Evolutionary conservation across 495 filamentous ascomycete species (phyloP), one percentile per base, ranked within the genome.

Genomic region (Aspergillus ellipticus): DNA sequence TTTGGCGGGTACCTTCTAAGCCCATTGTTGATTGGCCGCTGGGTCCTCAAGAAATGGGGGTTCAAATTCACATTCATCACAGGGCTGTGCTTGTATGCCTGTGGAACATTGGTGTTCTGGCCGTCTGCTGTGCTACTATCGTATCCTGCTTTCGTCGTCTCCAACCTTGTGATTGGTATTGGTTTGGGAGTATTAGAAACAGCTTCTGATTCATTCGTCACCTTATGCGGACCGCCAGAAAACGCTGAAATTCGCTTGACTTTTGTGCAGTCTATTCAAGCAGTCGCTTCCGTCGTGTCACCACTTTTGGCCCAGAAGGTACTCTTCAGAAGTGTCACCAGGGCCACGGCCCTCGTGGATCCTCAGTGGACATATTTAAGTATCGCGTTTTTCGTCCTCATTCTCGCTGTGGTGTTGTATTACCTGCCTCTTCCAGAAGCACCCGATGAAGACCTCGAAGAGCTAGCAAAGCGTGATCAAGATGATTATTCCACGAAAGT

Each of bases 281-380:
- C 84, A 0, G 69, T 86, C 46, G 86, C 85, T 2, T 84, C 71
- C 49, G 69, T 88, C 4, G 42, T 87, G 0, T 84, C 84, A 1
- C 82, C 84, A 1, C 68, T 87, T 6, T 70, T 88, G 7, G 84
- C 84, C n/a, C 72, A 82, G 58, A 74, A 78, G 33, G 85, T 85
- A n/a, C 78, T 88, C 6, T 86, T 87, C 69, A 71, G 74, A 37
- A 65, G 69, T 52, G 73, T 81, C n/a, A 61, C 64, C 10, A 68
- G 77, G 47, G 81, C 79, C 6, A 72, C 79, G 0, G 79, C 80
- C 19, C 67, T 89, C 6, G 79, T 87, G 19, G 75, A 85, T 55
- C 81, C 86, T 0, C 86, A 89, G 64, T 89, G 86, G 86, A 78
- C 85, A 15, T 88, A 88, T 53, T 80, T 89, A 6, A 85, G 80